Conservation (phyloP, 345 rosid species). For the Adansonia digitata region DNA sequence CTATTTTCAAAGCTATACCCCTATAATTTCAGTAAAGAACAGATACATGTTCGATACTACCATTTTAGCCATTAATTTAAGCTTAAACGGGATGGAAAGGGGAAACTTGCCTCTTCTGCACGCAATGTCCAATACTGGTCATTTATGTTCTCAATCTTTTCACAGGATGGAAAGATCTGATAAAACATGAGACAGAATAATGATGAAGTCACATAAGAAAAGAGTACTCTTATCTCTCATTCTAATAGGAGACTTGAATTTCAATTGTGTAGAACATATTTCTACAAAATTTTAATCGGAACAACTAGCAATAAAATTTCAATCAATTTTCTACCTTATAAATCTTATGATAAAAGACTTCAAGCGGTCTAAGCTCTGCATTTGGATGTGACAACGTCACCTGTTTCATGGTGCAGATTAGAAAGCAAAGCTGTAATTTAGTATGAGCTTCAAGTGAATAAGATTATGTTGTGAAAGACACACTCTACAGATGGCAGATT, state of each 20-base stretch:
- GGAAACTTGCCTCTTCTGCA: conserved; percentile 55
- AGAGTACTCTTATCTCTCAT: background rate
- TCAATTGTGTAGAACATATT: background rate
- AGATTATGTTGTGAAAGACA: too few relatives aligned
- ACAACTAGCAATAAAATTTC: background rate
- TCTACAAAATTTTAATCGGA: too few relatives aligned
- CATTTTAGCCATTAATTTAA: too few relatives aligned
- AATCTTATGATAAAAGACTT: conserved; percentile 69
- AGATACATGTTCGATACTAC: too few relatives aligned
- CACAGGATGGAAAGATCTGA: conserved; percentile 61
- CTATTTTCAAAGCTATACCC: too few relatives aligned
- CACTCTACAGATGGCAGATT: background rate
- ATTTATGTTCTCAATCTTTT: conserved; percentile 68
- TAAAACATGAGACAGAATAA: background rate
- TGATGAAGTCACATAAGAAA: background rate
- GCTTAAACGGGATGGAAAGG: background rate
- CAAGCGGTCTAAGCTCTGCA: conserved; percentile 62
- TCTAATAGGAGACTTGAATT: background rate
- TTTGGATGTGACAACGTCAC: conserved; percentile 61
- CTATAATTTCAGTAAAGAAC: background rate
- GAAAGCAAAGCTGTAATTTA: conserved; percentile 13
- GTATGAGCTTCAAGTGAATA: background rate
- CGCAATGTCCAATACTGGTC: conserved; percentile 77
- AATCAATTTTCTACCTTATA: conserved; percentile 45
- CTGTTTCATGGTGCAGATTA: conserved; percentile 33